Evolutionary conservation across 1,139 yeast genomes (phyloP).

Genomic region (Hanseniaspora sp.): DNA sequence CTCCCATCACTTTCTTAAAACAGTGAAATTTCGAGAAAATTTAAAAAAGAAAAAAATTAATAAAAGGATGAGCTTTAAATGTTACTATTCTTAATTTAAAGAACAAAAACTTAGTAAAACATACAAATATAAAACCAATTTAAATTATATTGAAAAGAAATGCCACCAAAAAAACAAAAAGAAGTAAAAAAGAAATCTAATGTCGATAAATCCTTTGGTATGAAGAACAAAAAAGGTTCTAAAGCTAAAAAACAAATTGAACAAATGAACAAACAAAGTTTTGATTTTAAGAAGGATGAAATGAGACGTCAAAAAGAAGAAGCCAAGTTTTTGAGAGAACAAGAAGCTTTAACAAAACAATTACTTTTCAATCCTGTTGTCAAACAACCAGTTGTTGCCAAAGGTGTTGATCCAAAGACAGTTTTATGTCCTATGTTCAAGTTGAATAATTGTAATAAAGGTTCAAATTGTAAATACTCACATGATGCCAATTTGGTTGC

Average conservation of each 20-base stretch:
- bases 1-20: not conserved
- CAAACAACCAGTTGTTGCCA: conserved; percentile 79
- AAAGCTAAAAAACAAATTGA: conserved; percentile 78
- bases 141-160: conserved; percentile 21
- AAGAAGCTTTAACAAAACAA: conserved; percentile 77
- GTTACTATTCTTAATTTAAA: no score
- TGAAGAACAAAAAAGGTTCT: conserved; percentile 86
- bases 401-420: conserved; percentile 95
- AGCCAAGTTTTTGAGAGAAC: conserved; percentile 85
- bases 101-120: no score
- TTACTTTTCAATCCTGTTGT: conserved; percentile 51
- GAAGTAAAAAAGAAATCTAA: conserved; percentile 57
- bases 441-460: conserved; percentile 82
- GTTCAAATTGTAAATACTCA: conserved; percentile 83
- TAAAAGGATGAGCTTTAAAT: not conserved
- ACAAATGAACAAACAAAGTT: conserved; percentile 62
- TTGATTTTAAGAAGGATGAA: conserved; percentile 61
- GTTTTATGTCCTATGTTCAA: conserved; percentile 85
- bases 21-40: not conserved
- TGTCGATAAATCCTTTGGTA: conserved; percentile 88
- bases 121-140: not conserved
- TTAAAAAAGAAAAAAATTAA: not conserved
- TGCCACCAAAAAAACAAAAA: conserved; percentile 69
- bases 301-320: conserved; percentile 69
- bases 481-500: conserved; percentile 90